Conservation (phyloP, 306 rosid species). For the Crotalaria pallida region DNA sequence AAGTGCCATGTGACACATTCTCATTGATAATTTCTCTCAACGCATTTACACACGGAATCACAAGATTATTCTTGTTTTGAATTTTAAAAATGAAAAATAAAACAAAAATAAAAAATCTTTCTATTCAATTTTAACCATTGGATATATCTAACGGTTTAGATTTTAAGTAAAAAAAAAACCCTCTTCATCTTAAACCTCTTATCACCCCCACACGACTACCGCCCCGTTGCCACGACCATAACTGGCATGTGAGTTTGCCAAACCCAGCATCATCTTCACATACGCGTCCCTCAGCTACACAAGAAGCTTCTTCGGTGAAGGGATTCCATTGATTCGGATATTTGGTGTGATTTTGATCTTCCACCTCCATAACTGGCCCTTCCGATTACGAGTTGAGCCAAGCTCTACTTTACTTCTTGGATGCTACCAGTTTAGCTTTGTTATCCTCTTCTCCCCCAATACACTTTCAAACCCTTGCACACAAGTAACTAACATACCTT, state of each 20-base stretch:
- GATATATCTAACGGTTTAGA: too few relatives aligned
- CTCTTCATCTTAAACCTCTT: too few relatives aligned
- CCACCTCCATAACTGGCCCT: constrained; percentile 46
- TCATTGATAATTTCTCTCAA: too few relatives aligned
- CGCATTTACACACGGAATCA: too few relatives aligned
- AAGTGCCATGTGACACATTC: too few relatives aligned
- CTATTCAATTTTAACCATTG: too few relatives aligned
- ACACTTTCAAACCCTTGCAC: constrained; percentile 43
- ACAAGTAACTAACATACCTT: constrained; percentile 43
- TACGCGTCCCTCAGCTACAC: constrained; percentile 76
- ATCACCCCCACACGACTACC: too few relatives aligned
- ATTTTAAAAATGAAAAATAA: too few relatives aligned
- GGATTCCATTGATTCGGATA: constrained; percentile 38
- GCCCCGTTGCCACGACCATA: too few relatives aligned
- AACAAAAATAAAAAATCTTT: too few relatives aligned
- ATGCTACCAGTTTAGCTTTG: constrained; percentile 32
- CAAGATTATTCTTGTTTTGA: too few relatives aligned
- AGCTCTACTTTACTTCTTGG: constrained; percentile 32
- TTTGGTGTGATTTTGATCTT: constrained; percentile 56
- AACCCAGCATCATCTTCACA: constrained; percentile 61
- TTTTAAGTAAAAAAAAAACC: too few relatives aligned
- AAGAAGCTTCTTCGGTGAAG: constrained; percentile 60
- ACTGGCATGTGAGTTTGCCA: constrained; percentile 58
- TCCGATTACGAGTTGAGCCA: constrained; percentile 24
- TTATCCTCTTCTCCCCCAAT: constrained; percentile 53